These are phyloP conservation scores for Kewa caespitosa DNA, from an alignment of 179 eudicot genomes.

Conservation along the genomic window DNA sequence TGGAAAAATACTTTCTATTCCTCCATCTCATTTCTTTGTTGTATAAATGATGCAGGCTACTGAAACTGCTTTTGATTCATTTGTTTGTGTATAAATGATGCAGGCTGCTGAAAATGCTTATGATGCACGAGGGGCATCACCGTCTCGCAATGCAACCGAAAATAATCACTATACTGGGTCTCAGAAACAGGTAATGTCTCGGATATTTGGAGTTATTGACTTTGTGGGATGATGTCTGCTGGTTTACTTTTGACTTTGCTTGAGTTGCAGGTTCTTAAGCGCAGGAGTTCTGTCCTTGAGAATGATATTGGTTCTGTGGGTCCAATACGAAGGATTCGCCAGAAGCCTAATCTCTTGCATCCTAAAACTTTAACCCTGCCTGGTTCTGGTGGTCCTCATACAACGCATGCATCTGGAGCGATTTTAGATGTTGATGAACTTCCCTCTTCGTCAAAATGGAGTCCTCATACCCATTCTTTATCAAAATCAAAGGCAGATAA, in stretches of 20 bases:
- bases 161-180: conserved; percentile 34
- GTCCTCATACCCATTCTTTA: conserved; percentile 26
- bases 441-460: conserved; percentile 29
- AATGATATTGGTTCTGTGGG: conserved; percentile 79
- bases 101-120: conserved; percentile 31
- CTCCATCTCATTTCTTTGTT: not conserved
- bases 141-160: conserved; percentile 41
- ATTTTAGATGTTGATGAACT: conserved; percentile 35
- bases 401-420: conserved; percentile 34
- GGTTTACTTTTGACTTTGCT: conserved; percentile 16
- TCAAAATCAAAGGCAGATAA: conserved; percentile 33
- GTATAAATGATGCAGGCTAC: no score
- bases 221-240: conserved; percentile 3
- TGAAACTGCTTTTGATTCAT: not conserved
- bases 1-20: not conserved
- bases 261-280: conserved; percentile 67
- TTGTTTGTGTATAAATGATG: conserved; percentile 1
- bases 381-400: conserved; percentile 30
- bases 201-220: not conserved
- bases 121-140: conserved; percentile 21
- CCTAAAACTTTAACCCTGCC: conserved; percentile 38
- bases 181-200: conserved; percentile 45
- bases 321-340: conserved; percentile 83
- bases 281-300: conserved; percentile 73
- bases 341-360: conserved; percentile 72